These are phyloP conservation scores for Zygosaccharomyces rouxii DNA, from an alignment of 805 yeast genomes.

Conservation along the genomic window DNA sequence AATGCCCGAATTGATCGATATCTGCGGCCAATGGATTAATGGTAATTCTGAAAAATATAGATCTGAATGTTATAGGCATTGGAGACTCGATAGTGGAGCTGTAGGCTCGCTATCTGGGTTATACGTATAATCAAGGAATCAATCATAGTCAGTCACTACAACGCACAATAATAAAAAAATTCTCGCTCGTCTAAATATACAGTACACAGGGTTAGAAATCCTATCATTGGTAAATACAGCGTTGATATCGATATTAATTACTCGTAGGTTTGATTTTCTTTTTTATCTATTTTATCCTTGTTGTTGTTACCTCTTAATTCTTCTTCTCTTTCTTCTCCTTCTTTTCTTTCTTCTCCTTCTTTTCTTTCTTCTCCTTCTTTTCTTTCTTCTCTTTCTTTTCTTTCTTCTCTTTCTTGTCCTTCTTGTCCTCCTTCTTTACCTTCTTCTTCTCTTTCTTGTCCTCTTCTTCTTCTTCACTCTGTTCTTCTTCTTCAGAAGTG, in stretches of 20 bases:
- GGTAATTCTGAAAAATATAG: constrained; percentile 14
- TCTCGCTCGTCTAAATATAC: constrained; percentile 27
- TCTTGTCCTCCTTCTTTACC: constrained; percentile 50
- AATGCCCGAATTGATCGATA: constrained; percentile 29
- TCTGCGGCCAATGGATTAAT: constrained; percentile 15
- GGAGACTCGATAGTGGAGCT: constrained; percentile 31
- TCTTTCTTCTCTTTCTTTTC: constrained; percentile 32
- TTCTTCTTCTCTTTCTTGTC: constrained; percentile 49
- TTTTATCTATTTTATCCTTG: background rate
- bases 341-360: constrained; percentile 32
- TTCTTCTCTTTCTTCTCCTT: constrained; percentile 22
- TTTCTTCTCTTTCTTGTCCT: constrained; percentile 42
- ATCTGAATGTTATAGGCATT: constrained; percentile 28
- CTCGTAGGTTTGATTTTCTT: background rate
- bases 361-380: constrained; percentile 31
- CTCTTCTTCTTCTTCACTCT: constrained; percentile 46
- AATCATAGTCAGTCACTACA: background rate
- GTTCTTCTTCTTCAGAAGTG: constrained; percentile 35
- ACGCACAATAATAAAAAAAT: constrained; percentile 3
- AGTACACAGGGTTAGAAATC: constrained; percentile 23
- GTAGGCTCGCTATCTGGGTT: constrained; percentile 33
- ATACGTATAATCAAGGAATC: constrained; percentile 18
- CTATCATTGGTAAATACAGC: constrained; percentile 4
- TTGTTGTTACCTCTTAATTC: constrained; percentile 6
- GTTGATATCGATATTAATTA: background rate